Conservation (phyloP, 352 stramenopile genomes). For the Phytophthora litchii region DNA sequence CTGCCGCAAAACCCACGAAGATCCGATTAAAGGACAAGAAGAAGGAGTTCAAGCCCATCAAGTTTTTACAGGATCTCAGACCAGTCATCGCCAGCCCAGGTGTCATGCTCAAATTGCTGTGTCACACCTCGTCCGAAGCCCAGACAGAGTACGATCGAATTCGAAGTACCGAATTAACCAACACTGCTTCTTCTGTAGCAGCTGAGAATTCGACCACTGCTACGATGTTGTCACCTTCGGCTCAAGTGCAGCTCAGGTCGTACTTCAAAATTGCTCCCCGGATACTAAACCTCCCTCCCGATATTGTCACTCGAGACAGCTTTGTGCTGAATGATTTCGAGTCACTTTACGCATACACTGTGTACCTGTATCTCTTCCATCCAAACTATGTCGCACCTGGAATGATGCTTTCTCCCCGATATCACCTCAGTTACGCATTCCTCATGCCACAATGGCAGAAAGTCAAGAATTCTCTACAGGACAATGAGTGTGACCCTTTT, state of each 20-base stretch:
- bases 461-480: constrained; percentile 57
- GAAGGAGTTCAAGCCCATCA: constrained; percentile 68
- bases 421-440: constrained; percentile 66
- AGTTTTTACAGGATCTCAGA: constrained; percentile 65
- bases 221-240: constrained; percentile 56
- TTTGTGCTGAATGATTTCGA: constrained; percentile 82
- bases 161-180: constrained; percentile 43
- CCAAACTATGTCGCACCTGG: constrained; percentile 63
- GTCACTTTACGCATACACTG: constrained; percentile 65
- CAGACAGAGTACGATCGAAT: constrained; percentile 59
- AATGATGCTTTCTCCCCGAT: constrained; percentile 46
- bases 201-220: constrained; percentile 60
- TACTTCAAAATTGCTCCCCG: constrained; percentile 75
- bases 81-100: constrained; percentile 57
- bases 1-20: constrained; percentile 19
- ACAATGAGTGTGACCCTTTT: constrained; percentile 69
- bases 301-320: constrained; percentile 69
- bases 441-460: constrained; percentile 71
- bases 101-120: constrained; percentile 79
- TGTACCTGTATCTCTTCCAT: constrained; percentile 73
- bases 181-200: constrained; percentile 24
- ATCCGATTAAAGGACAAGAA: constrained; percentile 66
- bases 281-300: constrained; percentile 57
- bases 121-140: constrained; percentile 58
- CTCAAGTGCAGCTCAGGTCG: constrained; percentile 64